Evolutionary conservation across 257 asterid species (phyloP).

Genomic region (Verbascum thapsus): DNA sequence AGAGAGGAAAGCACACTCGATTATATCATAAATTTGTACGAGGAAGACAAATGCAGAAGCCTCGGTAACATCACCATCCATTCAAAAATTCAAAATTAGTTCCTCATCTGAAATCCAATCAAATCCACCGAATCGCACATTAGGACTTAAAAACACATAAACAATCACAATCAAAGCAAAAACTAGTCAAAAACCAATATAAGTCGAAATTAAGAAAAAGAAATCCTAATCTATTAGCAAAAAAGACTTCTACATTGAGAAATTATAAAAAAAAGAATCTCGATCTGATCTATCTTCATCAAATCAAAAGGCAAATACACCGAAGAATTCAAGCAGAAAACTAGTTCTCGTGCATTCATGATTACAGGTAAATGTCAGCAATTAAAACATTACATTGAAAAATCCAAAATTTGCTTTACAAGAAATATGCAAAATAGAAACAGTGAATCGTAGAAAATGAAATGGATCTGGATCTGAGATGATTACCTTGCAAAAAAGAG

Average conservation of each 20-base stretch:
- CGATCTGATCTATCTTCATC: slow-evolving; percentile 31
- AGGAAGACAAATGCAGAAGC: too few relatives aligned
- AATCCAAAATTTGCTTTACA: too few relatives aligned
- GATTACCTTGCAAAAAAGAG: slow-evolving; percentile 59
- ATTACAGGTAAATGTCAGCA: not conserved
- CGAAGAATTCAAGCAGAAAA: slow-evolving; percentile 4
- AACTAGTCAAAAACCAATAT: not conserved
- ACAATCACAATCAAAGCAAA: not conserved
- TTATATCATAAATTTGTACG: not conserved
- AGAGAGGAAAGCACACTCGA: slow-evolving; percentile 1
- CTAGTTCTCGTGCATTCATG: slow-evolving; percentile 7
- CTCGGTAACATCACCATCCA: slow-evolving; percentile 18
- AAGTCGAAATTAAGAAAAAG: not conserved
- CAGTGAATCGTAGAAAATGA: not conserved
- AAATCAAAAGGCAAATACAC: slow-evolving; percentile 2
- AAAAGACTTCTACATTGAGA: not conserved
- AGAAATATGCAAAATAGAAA: not conserved
- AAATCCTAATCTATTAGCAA: slow-evolving; percentile 8
- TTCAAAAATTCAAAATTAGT: not conserved
- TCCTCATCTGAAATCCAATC: slow-evolving; percentile 28
- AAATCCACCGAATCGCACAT: slow-evolving; percentile 2
- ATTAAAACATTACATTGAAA: too few relatives aligned
- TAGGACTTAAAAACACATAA: not conserved
- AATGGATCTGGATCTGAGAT: slow-evolving; percentile 39
- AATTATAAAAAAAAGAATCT: not conserved